These are phyloP conservation scores for Avena insularis DNA, from an alignment of 176 grass and related monocot species.

Conservation along the genomic window DNA sequence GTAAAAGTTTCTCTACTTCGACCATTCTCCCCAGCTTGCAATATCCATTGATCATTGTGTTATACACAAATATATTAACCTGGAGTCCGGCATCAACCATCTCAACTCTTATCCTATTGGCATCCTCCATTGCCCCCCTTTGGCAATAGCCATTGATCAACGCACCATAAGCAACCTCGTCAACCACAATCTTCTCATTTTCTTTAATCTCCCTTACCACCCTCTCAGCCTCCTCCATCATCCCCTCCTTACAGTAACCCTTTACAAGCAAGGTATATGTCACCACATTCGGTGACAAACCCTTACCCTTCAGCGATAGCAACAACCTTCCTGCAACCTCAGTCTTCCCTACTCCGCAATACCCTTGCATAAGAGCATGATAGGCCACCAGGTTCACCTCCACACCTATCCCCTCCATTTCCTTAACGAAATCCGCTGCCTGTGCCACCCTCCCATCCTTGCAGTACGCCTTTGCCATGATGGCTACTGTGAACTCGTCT, in stretches of 20 bases:
- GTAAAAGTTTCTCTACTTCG: slow-evolving; percentile 69
- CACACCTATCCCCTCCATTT: slow-evolving; percentile 73
- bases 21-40: slow-evolving; percentile 75
- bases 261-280: slow-evolving; percentile 87
- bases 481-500: slow-evolving; percentile 68
- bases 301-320: slow-evolving; percentile 44
- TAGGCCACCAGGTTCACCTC: slow-evolving; percentile 83
- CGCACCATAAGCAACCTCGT: slow-evolving; percentile 72
- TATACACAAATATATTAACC: slow-evolving; percentile 73
- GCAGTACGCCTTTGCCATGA: slow-evolving; percentile 84
- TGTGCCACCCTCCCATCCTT: slow-evolving; percentile 48
- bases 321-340: slow-evolving; percentile 61
- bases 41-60: slow-evolving; percentile 84
- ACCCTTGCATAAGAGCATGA: slow-evolving; percentile 74
- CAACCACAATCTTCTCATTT: slow-evolving; percentile 55
- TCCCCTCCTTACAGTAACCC: slow-evolving; percentile 77
- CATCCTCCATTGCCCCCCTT: slow-evolving; percentile 69
- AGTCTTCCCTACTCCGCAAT: slow-evolving; percentile 57
- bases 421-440: slow-evolving; percentile 53
- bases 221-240: slow-evolving; percentile 66
- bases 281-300: slow-evolving; percentile 68
- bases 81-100: slow-evolving; percentile 63
- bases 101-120: slow-evolving; percentile 57
- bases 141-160: slow-evolving; percentile 84
- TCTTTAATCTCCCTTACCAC: slow-evolving; percentile 57